Base-by-base conservation (phyloP, 169 alveolate genomes). In the Amoebophrya sp. region DNA sequence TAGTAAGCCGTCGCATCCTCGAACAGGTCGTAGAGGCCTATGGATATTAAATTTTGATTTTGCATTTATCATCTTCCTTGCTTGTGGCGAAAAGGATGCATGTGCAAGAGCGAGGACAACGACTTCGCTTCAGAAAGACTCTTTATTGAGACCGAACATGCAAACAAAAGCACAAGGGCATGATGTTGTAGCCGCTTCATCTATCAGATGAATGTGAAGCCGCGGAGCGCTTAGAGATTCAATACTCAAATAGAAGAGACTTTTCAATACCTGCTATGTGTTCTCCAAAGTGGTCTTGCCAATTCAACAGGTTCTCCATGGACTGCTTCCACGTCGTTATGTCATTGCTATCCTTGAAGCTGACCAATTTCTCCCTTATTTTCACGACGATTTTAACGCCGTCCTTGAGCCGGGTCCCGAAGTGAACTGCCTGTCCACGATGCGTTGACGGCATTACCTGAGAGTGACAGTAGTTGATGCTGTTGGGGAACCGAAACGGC, bases 1-100 rank as follows among this genome's bases (percentile, higher is more conserved):
- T 66, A 66, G 83, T 66, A 66, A 2, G 83, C 83, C 35, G 83
- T 66, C 83, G 83, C 35, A 25, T 66, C 83, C 83, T 66, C 83
- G 83, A 66, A 66, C 35, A 66, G 35, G 32, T 66, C 83, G 83
- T 66, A 66, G 1, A 66, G 35, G 10, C 83, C 83, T 25, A n/a
- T n/a, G n/a, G n/a, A n/a, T n/a, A n/a, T n/a, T n/a, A n/a, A n/a
- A n/a, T n/a, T n/a, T n/a, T n/a, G n/a, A n/a, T n/a, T n/a, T n/a
- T n/a, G n/a, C n/a, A n/a, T n/a, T n/a, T n/a, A n/a, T n/a, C n/a
- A n/a, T n/a, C n/a, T n/a, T n/a, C n/a, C n/a, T n/a, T n/a, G n/a
- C n/a, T n/a, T n/a, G n/a, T n/a, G n/a, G n/a, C n/a, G n/a, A n/a
- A n/a, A n/a, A n/a, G n/a, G n/a, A n/a, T n/a, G n/a, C n/a, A n/a